Base-by-base conservation (phyloP, 2,329 filamentous ascomycete genomes). In the Diaporthe sp. region DNA sequence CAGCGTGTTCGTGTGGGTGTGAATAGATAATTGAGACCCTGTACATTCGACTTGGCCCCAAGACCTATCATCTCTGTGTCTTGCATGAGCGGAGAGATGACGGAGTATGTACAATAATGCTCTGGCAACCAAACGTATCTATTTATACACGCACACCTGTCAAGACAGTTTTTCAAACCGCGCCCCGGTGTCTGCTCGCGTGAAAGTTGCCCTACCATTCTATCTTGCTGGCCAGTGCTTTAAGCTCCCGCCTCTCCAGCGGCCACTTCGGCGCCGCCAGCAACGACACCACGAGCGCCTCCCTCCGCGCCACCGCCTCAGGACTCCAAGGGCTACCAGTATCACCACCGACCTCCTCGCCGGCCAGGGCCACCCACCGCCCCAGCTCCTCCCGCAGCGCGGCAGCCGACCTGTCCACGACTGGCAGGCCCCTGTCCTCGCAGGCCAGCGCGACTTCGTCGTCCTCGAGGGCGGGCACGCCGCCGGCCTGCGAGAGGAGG, bases 361-460 rank as follows among this genome's bases (percentile, higher is more conserved):
- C 59, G 25, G 87, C 86, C 78, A 85, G 79, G n/a, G 81, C 79
- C 61, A 91, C 77, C 89, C 89, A 91, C 71, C 83, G 81, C 30
- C 80, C 82, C 56, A 91, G 79, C 78, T 82, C 79, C 12, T 79
- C 79, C 75, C 87, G 82, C 76, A 95, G 79, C 75, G 90, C 89
- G 1, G 32, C 42, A n/a, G 47, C 32, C 22, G 56, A 39, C 90
- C 73, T 88, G 63, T 19, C 88, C 3, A 84, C 88, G 35, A 90
- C 77, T 13, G 90, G 87, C 78, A 93, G 86, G 0, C 92, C 94
- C 19, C 93, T 88, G 77, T 95, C 93, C 73, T 91, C 87, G 78
- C 93, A 93, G 19, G 94, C 94, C 74, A 94, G 88, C 75, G 85
- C 84, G 27, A 95, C 84, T 85, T 97, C 94, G 51, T 90, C 88